Evolutionary conservation across 169 alveolate species (phyloP).

Genomic region (Cryptosporidium canis): DNA sequence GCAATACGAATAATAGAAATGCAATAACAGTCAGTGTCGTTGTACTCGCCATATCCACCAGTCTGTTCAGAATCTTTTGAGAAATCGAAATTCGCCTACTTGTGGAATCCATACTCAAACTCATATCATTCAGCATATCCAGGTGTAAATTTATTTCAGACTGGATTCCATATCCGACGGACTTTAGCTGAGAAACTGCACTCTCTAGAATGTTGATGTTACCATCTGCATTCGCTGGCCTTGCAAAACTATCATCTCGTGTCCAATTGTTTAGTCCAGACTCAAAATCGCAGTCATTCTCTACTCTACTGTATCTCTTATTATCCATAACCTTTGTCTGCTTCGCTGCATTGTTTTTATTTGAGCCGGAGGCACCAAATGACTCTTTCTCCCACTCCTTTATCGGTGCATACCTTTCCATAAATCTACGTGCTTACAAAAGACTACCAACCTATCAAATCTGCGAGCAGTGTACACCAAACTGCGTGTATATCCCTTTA

Average conservation of each 20-base stretch:
- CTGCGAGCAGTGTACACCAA: not conserved
- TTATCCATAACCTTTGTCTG: constrained; percentile 5
- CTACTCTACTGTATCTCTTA: constrained; percentile 40
- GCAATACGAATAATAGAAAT: constrained; percentile 26
- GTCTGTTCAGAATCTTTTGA: constrained; percentile 38
- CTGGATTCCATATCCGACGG: constrained; percentile 64
- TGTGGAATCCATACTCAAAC: constrained; percentile 43
- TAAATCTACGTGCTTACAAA: not conserved
- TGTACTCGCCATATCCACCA: constrained; percentile 56
- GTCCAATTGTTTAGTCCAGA: constrained; percentile 12
- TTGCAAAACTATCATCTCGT: not conserved
- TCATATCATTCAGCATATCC: constrained; percentile 39
- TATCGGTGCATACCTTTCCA: constrained; percentile 23
- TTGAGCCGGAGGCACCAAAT: not conserved
- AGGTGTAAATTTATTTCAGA: constrained; percentile 46
- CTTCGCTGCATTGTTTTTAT: not conserved
- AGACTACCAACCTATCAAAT: not conserved
- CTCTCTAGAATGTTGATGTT: constrained; percentile 23
- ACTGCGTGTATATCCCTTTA: not conserved
- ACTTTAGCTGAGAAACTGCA: constrained; percentile 51
- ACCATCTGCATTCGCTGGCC: constrained; percentile 10
- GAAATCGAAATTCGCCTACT: constrained; percentile 31
- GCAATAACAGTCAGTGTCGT: constrained; percentile 46
- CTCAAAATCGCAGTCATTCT: constrained; percentile 15
- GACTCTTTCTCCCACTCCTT: constrained; percentile 32